Conservation (phyloP, 768 basidiomycete species). For the Termitomyces sp. region DNA sequence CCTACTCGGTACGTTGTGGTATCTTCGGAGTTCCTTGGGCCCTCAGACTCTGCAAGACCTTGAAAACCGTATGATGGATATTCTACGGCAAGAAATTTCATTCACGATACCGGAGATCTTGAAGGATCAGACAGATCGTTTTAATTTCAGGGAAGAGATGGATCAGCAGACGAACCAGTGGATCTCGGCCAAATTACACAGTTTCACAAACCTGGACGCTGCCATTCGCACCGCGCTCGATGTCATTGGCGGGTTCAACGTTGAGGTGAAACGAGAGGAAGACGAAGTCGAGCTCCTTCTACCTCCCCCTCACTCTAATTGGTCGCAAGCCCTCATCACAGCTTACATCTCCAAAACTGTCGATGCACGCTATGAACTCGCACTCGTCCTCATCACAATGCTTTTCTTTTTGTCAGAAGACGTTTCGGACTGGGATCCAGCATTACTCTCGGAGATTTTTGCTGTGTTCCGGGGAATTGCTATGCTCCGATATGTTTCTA, state of each 20-base stretch:
- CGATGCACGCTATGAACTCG: conserved; percentile 73
- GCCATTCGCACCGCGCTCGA: conserved; percentile 59
- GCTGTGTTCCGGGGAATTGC: conserved; percentile 77
- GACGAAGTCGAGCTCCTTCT: conserved; percentile 59
- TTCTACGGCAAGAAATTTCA: conserved; percentile 73
- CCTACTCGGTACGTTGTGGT: conserved; percentile 62
- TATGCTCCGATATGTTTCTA: conserved; percentile 59
- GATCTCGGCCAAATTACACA: conserved; percentile 57
- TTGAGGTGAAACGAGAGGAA: conserved; percentile 71
- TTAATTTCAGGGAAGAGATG: conserved; percentile 50
- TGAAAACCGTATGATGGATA: conserved; percentile 57
- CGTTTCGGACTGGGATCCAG: conserved; percentile 58
- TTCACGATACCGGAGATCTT: conserved; percentile 77
- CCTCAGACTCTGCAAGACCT: conserved; percentile 50
- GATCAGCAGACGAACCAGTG: conserved; percentile 59
- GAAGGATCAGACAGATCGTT: conserved; percentile 55
- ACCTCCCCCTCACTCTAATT: conserved; percentile 54
- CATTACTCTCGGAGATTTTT: conserved; percentile 68
- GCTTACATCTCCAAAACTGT: conserved; percentile 60
- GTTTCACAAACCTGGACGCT: conserved; percentile 51
- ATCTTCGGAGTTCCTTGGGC: conserved; percentile 56
- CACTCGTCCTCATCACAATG: conserved; percentile 58
- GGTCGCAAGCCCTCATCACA: conserved; percentile 58
- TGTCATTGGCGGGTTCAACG: conserved; percentile 67
- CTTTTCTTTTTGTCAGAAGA: conserved; percentile 71